A percentile compares a stretch with the other conserved stretches of the same genome.
phyloP scores from a whole-genome alignment of 257 asterid genomes.

The Scutellaria baicalensis region DNA sequence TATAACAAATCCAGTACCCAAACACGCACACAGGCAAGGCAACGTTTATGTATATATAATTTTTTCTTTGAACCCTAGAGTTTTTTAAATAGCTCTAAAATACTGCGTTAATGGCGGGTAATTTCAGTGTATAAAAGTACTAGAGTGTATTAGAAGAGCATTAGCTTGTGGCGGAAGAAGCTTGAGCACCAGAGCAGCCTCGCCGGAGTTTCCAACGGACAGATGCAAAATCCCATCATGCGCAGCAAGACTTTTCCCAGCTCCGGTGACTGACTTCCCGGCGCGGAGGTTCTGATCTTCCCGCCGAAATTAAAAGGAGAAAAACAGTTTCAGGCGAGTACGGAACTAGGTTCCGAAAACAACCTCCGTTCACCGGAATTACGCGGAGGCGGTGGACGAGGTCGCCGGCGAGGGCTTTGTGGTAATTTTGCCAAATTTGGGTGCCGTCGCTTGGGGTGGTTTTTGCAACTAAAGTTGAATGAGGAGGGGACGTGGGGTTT shows the following conservation, averaged over 20 bases:
- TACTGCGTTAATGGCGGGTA: slow-evolving; percentile 7
- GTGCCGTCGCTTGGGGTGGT: slow-evolving; percentile 4
- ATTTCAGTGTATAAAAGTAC: background rate
- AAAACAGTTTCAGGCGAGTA: background rate
- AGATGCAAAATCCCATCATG: slow-evolving; percentile 94
- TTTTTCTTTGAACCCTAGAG: slow-evolving; percentile 12
- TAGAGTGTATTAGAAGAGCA: slow-evolving; percentile 53
- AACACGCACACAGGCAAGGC: slow-evolving; percentile 1
- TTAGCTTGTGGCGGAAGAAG: slow-evolving; percentile 98
- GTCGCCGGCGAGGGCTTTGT: slow-evolving; percentile 15
- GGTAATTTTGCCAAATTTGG: slow-evolving; percentile 5
- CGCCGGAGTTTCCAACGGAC: slow-evolving; percentile 91
- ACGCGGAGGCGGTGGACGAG: background rate
- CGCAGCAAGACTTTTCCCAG: slow-evolving; percentile 48
- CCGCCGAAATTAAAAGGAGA: background rate
- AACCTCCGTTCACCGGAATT: background rate
- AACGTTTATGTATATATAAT: slow-evolving; percentile 20
- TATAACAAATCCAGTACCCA: slow-evolving; percentile 16
- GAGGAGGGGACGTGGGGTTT: slow-evolving; percentile 20
- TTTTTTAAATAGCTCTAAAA: slow-evolving; percentile 5
- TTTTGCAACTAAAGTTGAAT: slow-evolving; percentile 37
- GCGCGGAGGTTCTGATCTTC: background rate
- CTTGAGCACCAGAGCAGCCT: slow-evolving; percentile 97
- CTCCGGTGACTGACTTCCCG: slow-evolving; percentile 20
- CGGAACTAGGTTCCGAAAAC: background rate